phyloP scores from a whole-genome alignment of 768 basidiomycete genomes.

The Tylopilus felleus region DNA sequence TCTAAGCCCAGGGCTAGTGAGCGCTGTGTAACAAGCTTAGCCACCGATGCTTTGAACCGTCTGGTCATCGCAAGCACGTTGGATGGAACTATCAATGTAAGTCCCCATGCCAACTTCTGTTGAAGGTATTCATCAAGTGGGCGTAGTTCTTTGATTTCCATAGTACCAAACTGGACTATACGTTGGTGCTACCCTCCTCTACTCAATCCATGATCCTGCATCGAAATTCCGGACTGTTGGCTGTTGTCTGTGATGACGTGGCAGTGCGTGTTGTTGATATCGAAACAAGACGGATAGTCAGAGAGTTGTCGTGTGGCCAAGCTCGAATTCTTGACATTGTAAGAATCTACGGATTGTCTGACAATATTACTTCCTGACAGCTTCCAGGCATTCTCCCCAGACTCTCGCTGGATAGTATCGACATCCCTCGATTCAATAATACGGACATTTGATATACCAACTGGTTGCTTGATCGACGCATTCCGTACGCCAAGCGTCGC shows the following conservation, averaged over 20 bases:
- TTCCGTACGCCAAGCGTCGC: slow-evolving; percentile 87
- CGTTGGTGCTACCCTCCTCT: slow-evolving; percentile 63
- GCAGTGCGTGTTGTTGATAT: slow-evolving; percentile 84
- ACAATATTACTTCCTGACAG: slow-evolving; percentile 1
- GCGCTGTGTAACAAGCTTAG: slow-evolving; percentile 76
- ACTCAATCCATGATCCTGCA: slow-evolving; percentile 73
- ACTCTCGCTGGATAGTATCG: slow-evolving; percentile 90
- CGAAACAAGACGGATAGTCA: slow-evolving; percentile 82
- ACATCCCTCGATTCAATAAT: slow-evolving; percentile 89
- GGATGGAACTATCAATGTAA: slow-evolving; percentile 85
- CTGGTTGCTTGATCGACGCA: slow-evolving; percentile 86
- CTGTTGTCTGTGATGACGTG: slow-evolving; percentile 82
- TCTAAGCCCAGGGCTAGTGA: slow-evolving; percentile 41
- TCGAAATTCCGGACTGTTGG: slow-evolving; percentile 80
- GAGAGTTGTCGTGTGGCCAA: slow-evolving; percentile 74
- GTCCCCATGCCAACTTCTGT: slow-evolving; percentile 26
- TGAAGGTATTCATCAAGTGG: not conserved
- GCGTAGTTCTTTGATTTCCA: slow-evolving; percentile 96
- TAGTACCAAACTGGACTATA: slow-evolving; percentile 68
- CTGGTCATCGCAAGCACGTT: slow-evolving; percentile 78
- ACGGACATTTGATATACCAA: slow-evolving; percentile 94
- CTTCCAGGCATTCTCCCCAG: slow-evolving; percentile 84
- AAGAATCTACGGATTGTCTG: slow-evolving; percentile 27
- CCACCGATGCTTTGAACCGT: slow-evolving; percentile 81
- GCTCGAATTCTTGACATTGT: slow-evolving; percentile 89